Base-by-base conservation (phyloP, 192 early-diverging fungal species). In the Helicostylum pulchrum region DNA sequence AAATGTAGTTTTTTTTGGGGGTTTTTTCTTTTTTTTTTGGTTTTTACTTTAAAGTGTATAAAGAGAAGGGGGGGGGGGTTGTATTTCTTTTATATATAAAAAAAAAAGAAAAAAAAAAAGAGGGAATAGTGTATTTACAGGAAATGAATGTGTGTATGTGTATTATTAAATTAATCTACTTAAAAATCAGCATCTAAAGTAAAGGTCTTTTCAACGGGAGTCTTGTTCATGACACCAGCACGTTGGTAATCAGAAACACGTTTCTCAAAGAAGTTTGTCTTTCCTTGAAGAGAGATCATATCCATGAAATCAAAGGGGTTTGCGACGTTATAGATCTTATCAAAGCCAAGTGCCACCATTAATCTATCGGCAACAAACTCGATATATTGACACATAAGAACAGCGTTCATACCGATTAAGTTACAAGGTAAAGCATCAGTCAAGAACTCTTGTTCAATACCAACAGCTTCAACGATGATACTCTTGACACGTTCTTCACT, bases 221-320 rank as follows among this genome's bases (percentile, higher is more conserved):
- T 80, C 69, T 80, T 83, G 65, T 83, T 80, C 87, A 90, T 91
- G 54, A 95, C 92, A 64, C 90, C 92, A 67, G 91, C 88, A 80
- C 92, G 94, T 79, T 95, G 93, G 78, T 98, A 98, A 66, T 95
- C 94, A 31, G 92, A 94, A 20, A 96, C 93, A 70, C 87, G 89
- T 84, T 97, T 96, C 78, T 98, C 95, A 65, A 98, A 98, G 75
- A 98, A 98, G 82, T 97, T 97, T 57, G 96, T 97, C 83, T 98
- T 98, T 69, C 94, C 96, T 79, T 98, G 94, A 67, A 98, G 81
- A 20, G 92, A 95, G 75, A 97, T 97, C 78, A 99, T 78, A 73
- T 97, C 96, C 96, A 99, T 99, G 73, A 97, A 99, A 73, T 99
- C 96, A 66, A 99, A 99, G 47, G 96, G 96, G 71, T 99, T 99